Evolutionary conservation across 805 yeast species (phyloP), one percentile per base, ranked within the genome.

Genomic region (Candida germanica): DNA sequence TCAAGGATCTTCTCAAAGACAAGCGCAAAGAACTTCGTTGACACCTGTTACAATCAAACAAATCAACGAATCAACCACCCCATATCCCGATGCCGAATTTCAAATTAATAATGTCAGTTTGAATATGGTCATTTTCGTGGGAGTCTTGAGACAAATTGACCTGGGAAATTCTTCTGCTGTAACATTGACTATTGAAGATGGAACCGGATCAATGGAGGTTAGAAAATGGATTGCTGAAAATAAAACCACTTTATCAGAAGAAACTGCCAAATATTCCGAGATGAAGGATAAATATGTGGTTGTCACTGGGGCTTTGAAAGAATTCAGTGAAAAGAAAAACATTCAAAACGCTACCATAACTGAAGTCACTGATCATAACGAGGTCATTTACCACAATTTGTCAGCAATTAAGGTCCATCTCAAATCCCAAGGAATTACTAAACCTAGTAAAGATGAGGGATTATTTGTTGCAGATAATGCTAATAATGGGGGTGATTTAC

Each of bases 41-140:
- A 65, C 69, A 3, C 89, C 94, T 2, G 87, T 83, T 9, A 83
- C 94, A 1, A 77, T 84, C 48, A 83, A 82, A 51, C 85, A 81
- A 56, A 70, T 84, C 40, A 65, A 73, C 40, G 86, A 80, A 35
- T 72, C 84, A 3, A 64, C 70, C 11, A 85, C 77, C 39, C 61
- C 67, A 3, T 72, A 75, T 3, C 84, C 81, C 26, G 94, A 84
- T 53, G 84, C 83, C 9, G 83, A 81, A 5, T 84, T 73, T 54
- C 66, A 61, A 19, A 59, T 78, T 22, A 71, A 78, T 49, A 78
- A 77, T 29, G 73, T 82, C 26, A 82, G 79, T 37, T 58, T 84
- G 35, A 76, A 73, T 47, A 71, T 77, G 53, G 82, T 84, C 9
- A 70, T 80, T 17, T 58, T 83, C 48, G 76, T 81, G 6, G 94